Evolutionary conservation across 208 protist species (phyloP), one percentile per base, ranked within the genome.

Genomic region (Polymyxa betae): DNA sequence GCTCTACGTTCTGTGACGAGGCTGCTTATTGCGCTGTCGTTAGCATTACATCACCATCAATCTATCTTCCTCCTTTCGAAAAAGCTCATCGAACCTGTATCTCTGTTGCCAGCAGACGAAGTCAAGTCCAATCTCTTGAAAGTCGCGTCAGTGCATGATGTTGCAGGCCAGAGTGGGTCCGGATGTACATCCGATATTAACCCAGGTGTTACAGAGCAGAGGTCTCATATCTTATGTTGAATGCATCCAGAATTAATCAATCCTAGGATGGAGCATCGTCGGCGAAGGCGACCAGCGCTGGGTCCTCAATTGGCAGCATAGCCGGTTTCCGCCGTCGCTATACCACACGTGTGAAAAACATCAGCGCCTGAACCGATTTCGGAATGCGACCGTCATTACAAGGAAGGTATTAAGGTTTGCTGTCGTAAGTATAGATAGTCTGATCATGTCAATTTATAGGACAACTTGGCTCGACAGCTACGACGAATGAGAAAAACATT

Each of bases 101-200:
- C n/a, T n/a, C n/a, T n/a, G n/a, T n/a, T n/a, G n/a, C n/a, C n/a
- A n/a, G n/a, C n/a, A n/a, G n/a, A n/a, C n/a, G n/a, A n/a, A n/a
- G n/a, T n/a, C n/a, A n/a, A n/a, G n/a, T n/a, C n/a, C n/a, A n/a
- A n/a, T n/a, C n/a, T n/a, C n/a, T n/a, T n/a, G n/a, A n/a, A n/a
- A n/a, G n/a, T n/a, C n/a, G n/a, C n/a, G n/a, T n/a, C n/a, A n/a
- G n/a, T n/a, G n/a, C n/a, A n/a, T n/a, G n/a, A n/a, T n/a, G n/a
- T n/a, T n/a, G n/a, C n/a, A n/a, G n/a, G 49, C 49, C n/a, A 82
- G 40, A n/a, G 35, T 82, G 5, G 72, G 72, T 5, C 16, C 5
- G 5, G n/a, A 82, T 82, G 72, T 82, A 5, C 72, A 82, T 43
- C 72, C 72, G 72, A 82, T 82, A 82, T 43, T 82, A 82, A n/a